These are phyloP conservation scores for Carex cristatella DNA, from an alignment of 176 grass and related monocot species.

Conservation along the genomic window DNA sequence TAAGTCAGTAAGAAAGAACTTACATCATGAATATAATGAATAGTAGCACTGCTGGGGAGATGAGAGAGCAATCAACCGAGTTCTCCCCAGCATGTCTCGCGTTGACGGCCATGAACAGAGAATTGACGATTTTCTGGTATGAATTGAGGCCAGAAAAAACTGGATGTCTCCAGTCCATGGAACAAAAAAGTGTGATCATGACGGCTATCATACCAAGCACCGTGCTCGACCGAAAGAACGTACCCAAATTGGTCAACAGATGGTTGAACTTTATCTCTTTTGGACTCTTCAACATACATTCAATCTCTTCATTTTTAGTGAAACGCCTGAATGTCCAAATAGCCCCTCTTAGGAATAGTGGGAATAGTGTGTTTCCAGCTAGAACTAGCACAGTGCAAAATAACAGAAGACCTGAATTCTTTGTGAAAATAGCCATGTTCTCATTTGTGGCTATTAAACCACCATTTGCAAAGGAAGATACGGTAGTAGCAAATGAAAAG, in stretches of 20 bases:
- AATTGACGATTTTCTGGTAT: conserved; percentile 43
- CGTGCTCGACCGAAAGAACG: conserved; percentile 21
- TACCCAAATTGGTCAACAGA: conserved; percentile 18
- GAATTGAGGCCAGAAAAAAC: conserved; percentile 47
- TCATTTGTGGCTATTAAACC: conserved; percentile 65
- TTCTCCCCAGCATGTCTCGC: conserved; percentile 66
- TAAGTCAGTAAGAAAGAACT: conserved; percentile 5
- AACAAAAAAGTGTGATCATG: conserved; percentile 26
- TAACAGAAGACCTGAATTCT: conserved; percentile 47
- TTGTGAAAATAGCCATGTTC: conserved; percentile 62
- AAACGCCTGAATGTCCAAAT: conserved; percentile 22
- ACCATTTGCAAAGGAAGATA: conserved; percentile 75
- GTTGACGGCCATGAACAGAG: conserved; percentile 62
- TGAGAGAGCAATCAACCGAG: conserved; percentile 53
- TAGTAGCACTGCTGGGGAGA: conserved; percentile 51
- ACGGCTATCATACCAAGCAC: conserved; percentile 16
- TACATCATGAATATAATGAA: conserved; percentile 61
- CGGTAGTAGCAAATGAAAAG: conserved; percentile 33
- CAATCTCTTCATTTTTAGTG: conserved; percentile 13
- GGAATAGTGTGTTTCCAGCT: conserved; percentile 49
- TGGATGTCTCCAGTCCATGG: conserved; percentile 47
- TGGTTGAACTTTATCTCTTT: conserved; percentile 12
- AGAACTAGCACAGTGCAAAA: conserved; percentile 50
- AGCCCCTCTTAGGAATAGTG: conserved; percentile 43
- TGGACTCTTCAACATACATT: conserved; percentile 26